A percentile compares a stretch with the other conserved stretches of the same genome.
Conservation (phyloP, 768 basidiomycete genomes). For the Psilocybe sp. region DNA sequence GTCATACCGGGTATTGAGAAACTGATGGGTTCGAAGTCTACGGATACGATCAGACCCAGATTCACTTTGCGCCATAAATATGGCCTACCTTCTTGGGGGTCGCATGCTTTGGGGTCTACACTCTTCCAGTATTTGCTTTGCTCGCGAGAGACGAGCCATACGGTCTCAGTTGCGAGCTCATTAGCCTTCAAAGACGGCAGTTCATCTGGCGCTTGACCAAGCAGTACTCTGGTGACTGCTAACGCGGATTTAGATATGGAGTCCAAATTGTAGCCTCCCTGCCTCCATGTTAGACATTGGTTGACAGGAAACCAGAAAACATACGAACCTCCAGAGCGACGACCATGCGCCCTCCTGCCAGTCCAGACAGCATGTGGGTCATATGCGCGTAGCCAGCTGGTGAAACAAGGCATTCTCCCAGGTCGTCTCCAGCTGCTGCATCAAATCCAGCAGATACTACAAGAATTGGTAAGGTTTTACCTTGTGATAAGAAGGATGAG, state of each 20-base stretch:
- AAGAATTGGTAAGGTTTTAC: conserved; percentile 1
- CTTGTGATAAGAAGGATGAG: neutral
- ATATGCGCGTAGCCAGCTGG: conserved; percentile 96
- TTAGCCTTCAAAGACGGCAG: conserved; percentile 72
- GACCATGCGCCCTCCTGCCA: conserved; percentile 86
- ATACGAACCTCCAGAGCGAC: conserved; percentile 87
- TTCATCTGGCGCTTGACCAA: conserved; percentile 83
- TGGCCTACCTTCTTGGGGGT: conserved; percentile 70
- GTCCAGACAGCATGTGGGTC: conserved; percentile 92
- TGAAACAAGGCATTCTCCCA: conserved; percentile 89
- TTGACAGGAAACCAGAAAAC: neutral
- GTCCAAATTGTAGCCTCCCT: conserved; percentile 96
- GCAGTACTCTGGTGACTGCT: conserved; percentile 83
- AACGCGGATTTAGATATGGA: conserved; percentile 85
- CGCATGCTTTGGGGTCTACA: conserved; percentile 77
- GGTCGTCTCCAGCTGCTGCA: conserved; percentile 87
- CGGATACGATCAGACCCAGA: conserved; percentile 1
- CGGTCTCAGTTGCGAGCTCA: conserved; percentile 82
- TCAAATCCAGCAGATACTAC: conserved; percentile 98
- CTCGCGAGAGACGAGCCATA: conserved; percentile 82
- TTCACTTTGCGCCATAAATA: neutral
- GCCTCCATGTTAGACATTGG: conserved; percentile 1
- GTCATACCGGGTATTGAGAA: conserved; percentile 66
- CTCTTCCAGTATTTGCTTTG: conserved; percentile 93
- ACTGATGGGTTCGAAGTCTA: conserved; percentile 61